Conservation (phyloP, 352 stramenopile species). For the Poterioochromonas sp. region DNA sequence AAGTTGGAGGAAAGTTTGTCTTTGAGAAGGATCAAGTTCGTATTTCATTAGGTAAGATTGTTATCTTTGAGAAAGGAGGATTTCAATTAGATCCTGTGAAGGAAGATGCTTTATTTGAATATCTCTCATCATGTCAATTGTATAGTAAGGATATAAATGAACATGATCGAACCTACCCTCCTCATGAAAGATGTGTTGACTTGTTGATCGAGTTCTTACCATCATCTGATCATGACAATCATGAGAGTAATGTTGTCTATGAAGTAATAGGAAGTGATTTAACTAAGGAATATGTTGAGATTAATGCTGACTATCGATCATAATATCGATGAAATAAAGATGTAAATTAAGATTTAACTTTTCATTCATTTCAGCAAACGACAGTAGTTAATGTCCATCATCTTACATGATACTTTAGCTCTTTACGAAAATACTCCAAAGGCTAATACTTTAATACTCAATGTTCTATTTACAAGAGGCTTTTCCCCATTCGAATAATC, state of each 20-base stretch:
- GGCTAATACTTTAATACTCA: too few species aligned
- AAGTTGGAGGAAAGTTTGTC: too few species aligned
- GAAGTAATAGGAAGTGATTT: conserved; percentile 90
- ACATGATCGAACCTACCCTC: conserved; percentile 65
- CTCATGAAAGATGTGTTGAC: conserved; percentile 89
- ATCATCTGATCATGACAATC: conserved; percentile 34
- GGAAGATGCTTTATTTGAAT: conserved; percentile 48
- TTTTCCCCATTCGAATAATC: too few species aligned
- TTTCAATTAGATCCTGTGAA: conserved; percentile 37
- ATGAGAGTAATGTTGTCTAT: conserved; percentile 32
- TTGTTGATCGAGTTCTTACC: conserved; percentile 74
- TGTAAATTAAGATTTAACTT: too few species aligned
- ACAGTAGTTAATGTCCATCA: too few species aligned
- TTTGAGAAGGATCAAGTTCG: background rate
- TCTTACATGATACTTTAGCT: too few species aligned
- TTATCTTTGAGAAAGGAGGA: conserved; percentile 35
- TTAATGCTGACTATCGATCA: conserved; percentile 97
- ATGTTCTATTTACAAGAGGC: too few species aligned
- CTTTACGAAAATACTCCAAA: too few species aligned
- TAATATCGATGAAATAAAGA: too few species aligned
- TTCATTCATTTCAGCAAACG: too few species aligned
- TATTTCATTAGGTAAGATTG: conserved; percentile 38
- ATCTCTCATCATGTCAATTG: conserved; percentile 27
- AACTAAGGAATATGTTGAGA: conserved; percentile 93
- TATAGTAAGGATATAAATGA: conserved; percentile 11